Conservation (phyloP, 768 basidiomycete species). For the Aureoboletus auriporus region DNA sequence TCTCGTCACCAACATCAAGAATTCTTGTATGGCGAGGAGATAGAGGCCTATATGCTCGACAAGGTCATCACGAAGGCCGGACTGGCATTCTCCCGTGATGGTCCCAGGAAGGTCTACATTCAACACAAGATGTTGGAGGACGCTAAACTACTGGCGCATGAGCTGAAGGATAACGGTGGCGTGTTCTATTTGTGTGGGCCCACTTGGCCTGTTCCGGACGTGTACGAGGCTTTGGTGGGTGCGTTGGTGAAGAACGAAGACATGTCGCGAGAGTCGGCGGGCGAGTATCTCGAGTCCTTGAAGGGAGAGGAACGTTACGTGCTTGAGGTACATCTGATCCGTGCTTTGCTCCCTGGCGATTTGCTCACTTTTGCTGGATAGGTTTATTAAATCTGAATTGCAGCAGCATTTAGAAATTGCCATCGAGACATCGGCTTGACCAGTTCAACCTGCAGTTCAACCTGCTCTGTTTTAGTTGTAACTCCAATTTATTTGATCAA, state of each 20-base stretch:
- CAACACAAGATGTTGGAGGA: constrained; percentile 98
- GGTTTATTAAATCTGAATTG: constrained; percentile 20
- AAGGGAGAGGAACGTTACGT: constrained; percentile 99
- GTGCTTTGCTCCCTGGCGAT: not conserved
- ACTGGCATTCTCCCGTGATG: constrained; percentile 95
- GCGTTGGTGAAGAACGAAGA: constrained; percentile 73
- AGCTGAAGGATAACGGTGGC: constrained; percentile 70
- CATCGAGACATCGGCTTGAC: no score
- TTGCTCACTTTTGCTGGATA: constrained; percentile 5
- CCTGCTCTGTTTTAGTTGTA: no score
- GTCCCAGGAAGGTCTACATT: constrained; percentile 92
- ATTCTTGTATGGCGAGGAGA: constrained; percentile 95
- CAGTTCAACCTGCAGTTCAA: no score
- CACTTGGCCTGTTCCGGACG: constrained; percentile 99
- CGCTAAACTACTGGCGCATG: constrained; percentile 65
- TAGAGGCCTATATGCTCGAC: constrained; percentile 88
- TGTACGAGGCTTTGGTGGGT: constrained; percentile 87
- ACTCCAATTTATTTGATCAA: no score
- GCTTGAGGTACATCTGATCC: constrained; percentile 57
- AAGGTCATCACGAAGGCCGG: constrained; percentile 86
- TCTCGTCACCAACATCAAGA: constrained; percentile 94
- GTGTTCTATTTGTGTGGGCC: constrained; percentile 97
- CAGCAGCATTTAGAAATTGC: no score
- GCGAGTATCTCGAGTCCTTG: constrained; percentile 77
- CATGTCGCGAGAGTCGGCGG: constrained; percentile 60